Conservation (phyloP, 2,329 filamentous ascomycete species). For the Metarhizium humberi region DNA sequence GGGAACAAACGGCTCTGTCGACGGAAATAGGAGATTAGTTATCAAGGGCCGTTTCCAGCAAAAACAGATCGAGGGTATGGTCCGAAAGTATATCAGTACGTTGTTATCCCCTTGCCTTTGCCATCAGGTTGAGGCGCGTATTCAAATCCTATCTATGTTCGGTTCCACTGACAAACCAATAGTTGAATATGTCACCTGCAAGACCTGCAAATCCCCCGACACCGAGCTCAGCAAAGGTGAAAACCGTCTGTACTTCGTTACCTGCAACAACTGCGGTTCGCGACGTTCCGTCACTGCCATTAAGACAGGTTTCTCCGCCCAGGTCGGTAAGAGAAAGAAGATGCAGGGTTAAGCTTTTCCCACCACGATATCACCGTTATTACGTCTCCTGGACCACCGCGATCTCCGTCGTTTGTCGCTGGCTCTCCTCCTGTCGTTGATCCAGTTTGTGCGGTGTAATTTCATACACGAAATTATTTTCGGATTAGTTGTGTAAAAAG, state of each 20-base stretch:
- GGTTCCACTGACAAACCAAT: neutral
- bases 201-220: conserved; percentile 91
- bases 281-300: conserved; percentile 90
- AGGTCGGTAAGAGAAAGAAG: conserved; percentile 98
- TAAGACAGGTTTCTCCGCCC: conserved; percentile 99
- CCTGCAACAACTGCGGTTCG: conserved; percentile 75
- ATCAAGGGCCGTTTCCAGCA: conserved; percentile 99
- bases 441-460: neutral
- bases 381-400: neutral
- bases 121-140: neutral
- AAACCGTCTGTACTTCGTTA: conserved; percentile 98
- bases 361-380: conserved; percentile 3
- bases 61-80: conserved; percentile 96
- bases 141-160: no score
- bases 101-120: conserved; percentile 12
- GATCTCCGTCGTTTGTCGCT: neutral
- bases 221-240: conserved; percentile 98
- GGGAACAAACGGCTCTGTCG: conserved; percentile 92
- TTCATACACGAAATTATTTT: neutral
- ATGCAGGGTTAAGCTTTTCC: conserved; percentile 59
- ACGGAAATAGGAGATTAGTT: conserved; percentile 84
- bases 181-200: conserved; percentile 98
- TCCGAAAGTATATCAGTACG: conserved; percentile 89
- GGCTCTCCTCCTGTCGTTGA: neutral
- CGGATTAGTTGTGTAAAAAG: neutral